These are phyloP conservation scores for Diaporthe amygdali DNA, from an alignment of 2,329 filamentous ascomycete species.

Conservation along the genomic window DNA sequence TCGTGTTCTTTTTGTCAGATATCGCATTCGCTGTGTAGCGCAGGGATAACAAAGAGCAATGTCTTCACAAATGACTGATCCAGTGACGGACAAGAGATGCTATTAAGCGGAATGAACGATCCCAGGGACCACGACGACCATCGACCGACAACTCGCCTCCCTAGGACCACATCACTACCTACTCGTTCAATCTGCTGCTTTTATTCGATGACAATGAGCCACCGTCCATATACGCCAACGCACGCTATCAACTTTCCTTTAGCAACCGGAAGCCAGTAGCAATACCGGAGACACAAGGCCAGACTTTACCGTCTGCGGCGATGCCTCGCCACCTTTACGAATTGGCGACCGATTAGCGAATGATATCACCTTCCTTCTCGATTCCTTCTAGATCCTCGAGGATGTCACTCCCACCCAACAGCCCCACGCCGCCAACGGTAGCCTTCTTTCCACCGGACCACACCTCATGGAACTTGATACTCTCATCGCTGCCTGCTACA, in stretches of 20 bases:
- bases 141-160: conserved; percentile 15
- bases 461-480: conserved; percentile 93
- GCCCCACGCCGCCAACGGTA: conserved; percentile 57
- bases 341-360: conserved; percentile 55
- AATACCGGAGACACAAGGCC: neutral
- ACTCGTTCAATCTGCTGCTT: conserved; percentile 20
- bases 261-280: conserved; percentile 39
- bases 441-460: conserved; percentile 73
- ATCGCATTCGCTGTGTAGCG: neutral
- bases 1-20: neutral
- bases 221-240: neutral
- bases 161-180: conserved; percentile 21
- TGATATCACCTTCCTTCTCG: conserved; percentile 74
- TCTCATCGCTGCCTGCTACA: conserved; percentile 89
- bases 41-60: neutral
- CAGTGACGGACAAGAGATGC: conserved; percentile 15
- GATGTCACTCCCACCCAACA: conserved; percentile 84
- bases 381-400: conserved; percentile 83
- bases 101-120: conserved; percentile 24
- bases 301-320: no score
- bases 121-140: conserved; percentile 12
- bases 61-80: neutral
- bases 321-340: neutral
- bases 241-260: conserved; percentile 23
- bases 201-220: neutral